These are phyloP conservation scores for Heterobasidion occidentale DNA, from an alignment of 1,284 basidiomycete species.

Conservation along the genomic window DNA sequence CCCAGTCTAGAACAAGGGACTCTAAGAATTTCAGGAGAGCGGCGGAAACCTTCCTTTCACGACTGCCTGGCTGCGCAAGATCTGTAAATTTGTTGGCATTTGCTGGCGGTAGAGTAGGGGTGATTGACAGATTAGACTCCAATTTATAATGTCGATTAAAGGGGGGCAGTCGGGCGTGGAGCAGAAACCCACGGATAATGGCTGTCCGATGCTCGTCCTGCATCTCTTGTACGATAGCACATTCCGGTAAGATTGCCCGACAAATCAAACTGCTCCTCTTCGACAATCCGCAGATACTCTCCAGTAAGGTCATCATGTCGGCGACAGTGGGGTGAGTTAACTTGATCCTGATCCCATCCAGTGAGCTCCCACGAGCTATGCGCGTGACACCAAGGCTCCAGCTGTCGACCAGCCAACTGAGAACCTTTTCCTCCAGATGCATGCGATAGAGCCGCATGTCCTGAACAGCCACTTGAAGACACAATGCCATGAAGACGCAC, in stretches of 20 bases:
- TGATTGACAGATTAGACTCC: neutral
- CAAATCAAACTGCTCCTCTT: conserved; percentile 37
- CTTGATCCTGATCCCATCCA: conserved; percentile 20
- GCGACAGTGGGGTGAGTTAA: conserved; percentile 43
- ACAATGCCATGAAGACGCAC: conserved; percentile 68
- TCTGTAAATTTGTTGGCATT: neutral
- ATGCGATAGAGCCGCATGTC: conserved; percentile 77
- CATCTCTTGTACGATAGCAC: conserved; percentile 52
- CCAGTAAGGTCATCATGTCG: conserved; percentile 61
- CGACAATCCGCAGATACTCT: conserved; percentile 50
- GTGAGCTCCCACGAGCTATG: conserved; percentile 14
- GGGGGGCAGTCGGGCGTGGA: conserved; percentile 54
- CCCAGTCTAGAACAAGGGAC: conserved; percentile 40
- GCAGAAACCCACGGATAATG: conserved; percentile 62
- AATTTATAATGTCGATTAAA: conserved; percentile 16
- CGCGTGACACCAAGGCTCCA: conserved; percentile 50
- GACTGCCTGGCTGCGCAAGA: conserved; percentile 31
- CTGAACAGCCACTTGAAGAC: conserved; percentile 60
- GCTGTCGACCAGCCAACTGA: conserved; percentile 74
- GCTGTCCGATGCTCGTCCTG: conserved; percentile 48
- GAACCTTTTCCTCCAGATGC: conserved; percentile 76
- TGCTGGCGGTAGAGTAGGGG: neutral
- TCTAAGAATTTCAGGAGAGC: conserved; percentile 60
- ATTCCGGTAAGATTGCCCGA: conserved; percentile 54
- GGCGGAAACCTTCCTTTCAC: conserved; percentile 58